Percentiles rank a stretch among this genome's conserved stretches.
Conservation (phyloP, 148 eudicot species). For the Beta vulgaris region DNA sequence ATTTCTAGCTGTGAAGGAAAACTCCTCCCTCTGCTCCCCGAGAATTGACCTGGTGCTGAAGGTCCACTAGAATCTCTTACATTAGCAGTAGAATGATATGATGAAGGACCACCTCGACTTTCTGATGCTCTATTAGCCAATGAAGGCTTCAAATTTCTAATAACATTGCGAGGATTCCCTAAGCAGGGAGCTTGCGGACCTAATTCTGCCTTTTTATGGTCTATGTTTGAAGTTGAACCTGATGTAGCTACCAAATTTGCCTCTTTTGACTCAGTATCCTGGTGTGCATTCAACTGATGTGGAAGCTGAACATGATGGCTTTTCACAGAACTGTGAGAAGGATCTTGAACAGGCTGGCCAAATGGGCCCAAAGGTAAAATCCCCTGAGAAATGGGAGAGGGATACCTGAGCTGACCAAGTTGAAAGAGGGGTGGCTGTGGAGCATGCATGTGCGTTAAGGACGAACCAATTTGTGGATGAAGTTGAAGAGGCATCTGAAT, state of each 20-base stretch:
- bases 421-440: conserved; percentile 81
- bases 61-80: conserved; percentile 41
- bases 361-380: conserved; percentile 58
- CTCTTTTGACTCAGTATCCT: conserved; percentile 20
- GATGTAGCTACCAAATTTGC: conserved; percentile 24
- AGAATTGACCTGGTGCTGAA: conserved; percentile 39
- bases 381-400: conserved; percentile 75
- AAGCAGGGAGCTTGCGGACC: conserved; percentile 30
- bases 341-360: conserved; percentile 37
- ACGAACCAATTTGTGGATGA: conserved; percentile 68
- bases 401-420: conserved; percentile 82
- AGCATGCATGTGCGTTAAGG: conserved; percentile 60
- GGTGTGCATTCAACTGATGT: conserved; percentile 24
- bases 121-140: conserved; percentile 37
- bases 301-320: conserved; percentile 30
- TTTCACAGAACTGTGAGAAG: conserved; percentile 33
- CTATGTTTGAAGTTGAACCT: conserved; percentile 25
- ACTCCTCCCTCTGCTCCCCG: conserved; percentile 52
- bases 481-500: conserved; percentile 98
- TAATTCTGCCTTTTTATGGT: conserved; percentile 31
- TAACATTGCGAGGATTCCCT: conserved; percentile 26
- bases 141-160: conserved; percentile 27
- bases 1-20: conserved; percentile 52
- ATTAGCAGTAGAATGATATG: conserved; percentile 31
- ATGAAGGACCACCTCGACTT: conserved; percentile 34